Base-by-base conservation (phyloP, 441 rosid species). In the Erysimum pusillum region DNA sequence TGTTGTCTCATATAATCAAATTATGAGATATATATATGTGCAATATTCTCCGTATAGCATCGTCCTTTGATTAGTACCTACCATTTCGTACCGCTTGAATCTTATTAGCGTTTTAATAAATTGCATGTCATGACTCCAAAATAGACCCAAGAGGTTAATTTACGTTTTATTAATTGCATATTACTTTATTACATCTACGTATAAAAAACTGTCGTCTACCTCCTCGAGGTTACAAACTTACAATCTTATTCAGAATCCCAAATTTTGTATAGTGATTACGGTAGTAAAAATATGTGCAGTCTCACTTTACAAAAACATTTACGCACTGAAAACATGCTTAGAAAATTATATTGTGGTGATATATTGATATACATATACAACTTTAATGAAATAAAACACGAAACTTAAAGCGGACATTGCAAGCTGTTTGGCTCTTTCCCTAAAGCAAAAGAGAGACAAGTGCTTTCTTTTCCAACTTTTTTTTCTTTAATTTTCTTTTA, bases 361-460 rank as follows among this genome's bases (percentile, higher is more conserved):
- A n/a, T n/a, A 70, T 22, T n/a, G n/a, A n/a, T n/a, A n/a, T n/a
- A n/a, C n/a, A n/a, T n/a, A n/a, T n/a, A n/a, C 10, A 70, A 46
- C 18, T 72, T 67, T 38, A 20, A 6, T 71, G 46, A 56, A 71
- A 56, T 11, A 52, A 46, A 72, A 60, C 64, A 78, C 32, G 38
- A 72, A 67, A 67, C 51, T 49, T 42, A 66, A 78, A 73, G 81
- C 67, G 13, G 74, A 32, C 60, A 67, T 9, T 73, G 77, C 81
- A 67, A 78, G 78, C 70, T 78, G 81, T 78, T 60, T 34, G 59
- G 64, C 65, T 67, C 81, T 78, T 78, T 73, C 28, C 70, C 32
- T 72, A 73, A 78, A 78, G 81, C 74, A 78, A 73, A 78, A 67
- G 70, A 60, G 65, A 60, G 32, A 20, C 60, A 73, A 60, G 46